Evolutionary conservation across 2,329 filamentous ascomycete genomes (phyloP).

Genomic region (Peltaster fructicola): DNA sequence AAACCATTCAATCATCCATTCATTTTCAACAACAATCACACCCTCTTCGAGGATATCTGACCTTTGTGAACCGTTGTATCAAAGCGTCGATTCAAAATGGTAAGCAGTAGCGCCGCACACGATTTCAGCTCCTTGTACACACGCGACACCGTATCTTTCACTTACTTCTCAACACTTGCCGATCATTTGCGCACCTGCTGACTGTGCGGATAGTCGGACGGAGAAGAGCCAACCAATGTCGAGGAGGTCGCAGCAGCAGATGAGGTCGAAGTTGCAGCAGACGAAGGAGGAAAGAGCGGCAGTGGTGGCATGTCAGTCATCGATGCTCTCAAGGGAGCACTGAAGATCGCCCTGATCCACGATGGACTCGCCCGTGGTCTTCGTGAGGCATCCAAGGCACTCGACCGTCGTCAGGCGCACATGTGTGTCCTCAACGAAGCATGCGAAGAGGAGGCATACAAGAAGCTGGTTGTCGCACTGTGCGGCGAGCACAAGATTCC

Average conservation of each 20-base stretch:
- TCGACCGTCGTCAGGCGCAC: constrained; percentile 96
- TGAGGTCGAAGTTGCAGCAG: constrained; percentile 92
- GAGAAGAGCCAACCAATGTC: constrained; percentile 90
- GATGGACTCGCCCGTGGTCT: constrained; percentile 97
- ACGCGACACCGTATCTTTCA: too few species aligned
- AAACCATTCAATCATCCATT: too few species aligned
- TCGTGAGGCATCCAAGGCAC: constrained; percentile 94
- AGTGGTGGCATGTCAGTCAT: constrained; percentile 88
- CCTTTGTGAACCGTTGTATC: constrained; percentile 5
- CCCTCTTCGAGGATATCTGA: constrained; percentile 6
- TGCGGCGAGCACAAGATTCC: constrained; percentile 99
- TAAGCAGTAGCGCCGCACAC: too few species aligned
- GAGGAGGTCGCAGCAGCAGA: constrained; percentile 52
- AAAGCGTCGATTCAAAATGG: constrained; percentile 5
- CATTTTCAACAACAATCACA: too few species aligned
- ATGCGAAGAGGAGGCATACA: constrained; percentile 99
- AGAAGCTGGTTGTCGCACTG: constrained; percentile 98
- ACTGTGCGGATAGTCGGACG: constrained; percentile 99
- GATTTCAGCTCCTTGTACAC: too few species aligned
- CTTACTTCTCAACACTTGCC: too few species aligned
- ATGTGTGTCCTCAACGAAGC: constrained; percentile 99
- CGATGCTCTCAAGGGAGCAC: constrained; percentile 95
- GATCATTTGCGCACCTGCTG: too few species aligned
- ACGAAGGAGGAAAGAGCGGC: constrained; percentile 65
- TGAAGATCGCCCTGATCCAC: constrained; percentile 98